Evolutionary conservation across 1,139 yeast genomes (phyloP).

Genomic region (Yamadazyma atmosphaerica): DNA sequence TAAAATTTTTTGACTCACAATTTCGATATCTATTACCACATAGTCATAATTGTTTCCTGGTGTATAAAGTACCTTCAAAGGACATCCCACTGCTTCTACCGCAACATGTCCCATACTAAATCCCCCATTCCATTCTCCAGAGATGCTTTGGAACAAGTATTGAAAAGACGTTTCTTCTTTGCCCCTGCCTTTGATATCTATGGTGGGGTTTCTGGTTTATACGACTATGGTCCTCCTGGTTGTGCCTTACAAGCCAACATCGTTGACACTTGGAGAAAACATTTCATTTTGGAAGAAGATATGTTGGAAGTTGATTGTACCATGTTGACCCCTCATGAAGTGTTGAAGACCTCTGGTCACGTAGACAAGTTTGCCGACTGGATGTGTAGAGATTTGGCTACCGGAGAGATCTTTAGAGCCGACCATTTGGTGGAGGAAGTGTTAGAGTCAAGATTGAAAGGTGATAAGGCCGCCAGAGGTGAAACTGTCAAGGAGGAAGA

Average conservation of each 20-base stretch:
- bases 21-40: no score
- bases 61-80: neutral
- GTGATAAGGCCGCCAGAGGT: conserved; percentile 96
- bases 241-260: conserved; percentile 97
- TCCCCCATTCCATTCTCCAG: conserved; percentile 60
- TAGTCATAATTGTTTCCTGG: neutral
- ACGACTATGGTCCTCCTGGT: conserved; percentile 99
- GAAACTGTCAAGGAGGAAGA: conserved; percentile 51
- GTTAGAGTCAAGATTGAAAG: conserved; percentile 90
- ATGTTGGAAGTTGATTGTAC: conserved; percentile 99
- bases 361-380: conserved; percentile 98
- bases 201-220: conserved; percentile 97
- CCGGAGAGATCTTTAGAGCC: conserved; percentile 98
- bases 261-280: conserved; percentile 95
- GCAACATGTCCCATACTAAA: conserved; percentile 12
- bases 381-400: conserved; percentile 95
- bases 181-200: conserved; percentile 97
- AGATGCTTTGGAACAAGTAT: conserved; percentile 83
- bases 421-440: conserved; percentile 98
- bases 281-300: conserved; percentile 94
- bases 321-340: conserved; percentile 96
- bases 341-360: conserved; percentile 97
- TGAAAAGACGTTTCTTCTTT: conserved; percentile 93
- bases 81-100: no score
- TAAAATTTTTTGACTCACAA: neutral